phyloP scores from a whole-genome alignment of 345 rosid genomes.

The Ceriops decandra region DNA sequence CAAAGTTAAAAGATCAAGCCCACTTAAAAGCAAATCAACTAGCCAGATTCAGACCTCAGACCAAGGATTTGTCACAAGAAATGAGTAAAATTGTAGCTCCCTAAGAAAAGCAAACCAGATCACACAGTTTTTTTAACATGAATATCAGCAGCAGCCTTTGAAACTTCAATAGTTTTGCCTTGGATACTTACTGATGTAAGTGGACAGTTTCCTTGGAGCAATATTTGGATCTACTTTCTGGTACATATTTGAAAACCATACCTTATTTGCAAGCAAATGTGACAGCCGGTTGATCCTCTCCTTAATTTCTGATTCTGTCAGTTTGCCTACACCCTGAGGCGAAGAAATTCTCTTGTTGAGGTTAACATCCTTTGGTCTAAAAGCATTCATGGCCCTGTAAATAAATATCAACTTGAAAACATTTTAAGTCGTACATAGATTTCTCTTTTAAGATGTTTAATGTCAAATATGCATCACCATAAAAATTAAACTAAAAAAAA shows the following conservation, averaged over 20 bases:
- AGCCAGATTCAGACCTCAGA: too few relatives aligned
- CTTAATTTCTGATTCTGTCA: conserved; percentile 67
- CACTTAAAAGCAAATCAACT: too few relatives aligned
- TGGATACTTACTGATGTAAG: too few relatives aligned
- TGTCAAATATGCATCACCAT: background rate
- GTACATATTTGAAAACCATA: conserved; percentile 17
- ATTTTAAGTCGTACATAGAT: background rate
- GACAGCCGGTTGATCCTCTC: conserved; percentile 61
- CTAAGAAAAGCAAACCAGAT: too few relatives aligned
- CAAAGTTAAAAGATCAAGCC: too few relatives aligned
- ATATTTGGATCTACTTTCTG: background rate
- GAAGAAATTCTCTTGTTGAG: conserved; percentile 45
- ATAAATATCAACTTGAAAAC: background rate
- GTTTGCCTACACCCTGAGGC: conserved; percentile 40
- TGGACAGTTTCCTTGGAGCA: background rate
- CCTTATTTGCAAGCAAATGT: conserved; percentile 56
- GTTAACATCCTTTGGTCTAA: conserved; percentile 80
- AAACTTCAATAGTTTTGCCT: too few relatives aligned
- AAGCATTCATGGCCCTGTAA: conserved; percentile 70
- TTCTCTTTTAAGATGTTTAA: background rate
- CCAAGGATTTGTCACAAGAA: too few relatives aligned
- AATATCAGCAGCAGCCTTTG: too few relatives aligned
- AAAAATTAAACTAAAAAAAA: too few relatives aligned
- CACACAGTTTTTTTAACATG: too few relatives aligned
- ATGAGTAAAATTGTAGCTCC: too few relatives aligned